Base-by-base conservation (phyloP, 2,329 filamentous ascomycete species). In the Nannizziopsis arthrosporioides region DNA sequence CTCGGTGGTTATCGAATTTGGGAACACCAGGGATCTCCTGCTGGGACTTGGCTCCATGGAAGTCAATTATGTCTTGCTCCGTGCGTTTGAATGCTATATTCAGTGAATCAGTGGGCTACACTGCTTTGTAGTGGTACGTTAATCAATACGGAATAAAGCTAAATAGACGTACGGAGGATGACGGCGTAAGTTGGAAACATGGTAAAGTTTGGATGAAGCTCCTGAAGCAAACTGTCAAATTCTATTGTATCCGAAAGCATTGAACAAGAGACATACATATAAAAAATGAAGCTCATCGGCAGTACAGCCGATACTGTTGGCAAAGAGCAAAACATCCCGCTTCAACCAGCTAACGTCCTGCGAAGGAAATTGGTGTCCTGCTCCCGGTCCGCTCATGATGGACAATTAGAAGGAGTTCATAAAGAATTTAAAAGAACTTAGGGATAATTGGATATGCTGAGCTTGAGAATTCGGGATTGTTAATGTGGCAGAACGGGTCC, bases 231-330 rank as follows among this genome's bases (percentile, higher is more conserved):
- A 36, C 10, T 36, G 42, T 43, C 14, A 48, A 18, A 19, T 0
- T 5, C 14, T 19, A 32, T 15, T 19, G 4, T 7, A 30, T 2
- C 19, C 19, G 22, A 32, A 31, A 32, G 8, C 19, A 44, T 11
- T 9, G n/a, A 7, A 3, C n/a, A n/a, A 40, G 32, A 15, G 34
- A 61, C 77, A 51, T 74, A 92, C 87, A 60, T 88, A 95, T 69
- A 94, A 81, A 63, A 90, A 94, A 63, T 94, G 87, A 61, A 94
- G 78, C 73, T 95, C 89, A 58, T 94, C 81, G n/a, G 76, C 75
- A 10, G 79, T 90, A 62, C 76, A 81, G 49, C 89, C 89, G 64
- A 95, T 90, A 69, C 83, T 90, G 67, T 84, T 83, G 57, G 89
- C 88, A 66, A 95, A 95, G 53, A 96, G 80, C 53, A 95, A 74